phyloP scores from a whole-genome alignment of 2,329 filamentous ascomycete genomes.

The Penicillium sp. region DNA sequence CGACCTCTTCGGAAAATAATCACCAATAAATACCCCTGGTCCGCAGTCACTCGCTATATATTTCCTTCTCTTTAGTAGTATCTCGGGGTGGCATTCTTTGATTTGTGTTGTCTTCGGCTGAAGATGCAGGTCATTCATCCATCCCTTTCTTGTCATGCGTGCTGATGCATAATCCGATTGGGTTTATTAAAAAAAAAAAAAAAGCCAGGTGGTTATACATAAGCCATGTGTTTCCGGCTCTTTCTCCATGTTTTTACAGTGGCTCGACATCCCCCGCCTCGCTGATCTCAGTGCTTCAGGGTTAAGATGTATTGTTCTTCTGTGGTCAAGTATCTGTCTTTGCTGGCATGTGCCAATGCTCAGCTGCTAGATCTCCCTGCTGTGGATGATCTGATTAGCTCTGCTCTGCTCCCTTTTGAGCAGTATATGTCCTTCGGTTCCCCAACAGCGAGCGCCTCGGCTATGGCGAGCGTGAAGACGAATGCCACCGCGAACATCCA shows the following conservation, averaged over 20 bases:
- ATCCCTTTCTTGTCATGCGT: slow-evolving; percentile 15
- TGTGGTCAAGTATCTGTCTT: slow-evolving; percentile 9
- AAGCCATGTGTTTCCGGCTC: slow-evolving; percentile 11
- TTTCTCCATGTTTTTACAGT: not conserved
- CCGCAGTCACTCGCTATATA: slow-evolving; percentile 16
- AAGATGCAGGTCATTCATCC: not conserved
- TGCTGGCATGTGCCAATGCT: slow-evolving; percentile 22
- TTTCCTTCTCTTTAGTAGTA: slow-evolving; percentile 23
- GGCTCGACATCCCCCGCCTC: not conserved
- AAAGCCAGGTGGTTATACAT: slow-evolving; percentile 5
- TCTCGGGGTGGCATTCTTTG: slow-evolving; percentile 17
- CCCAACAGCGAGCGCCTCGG: slow-evolving; percentile 10
- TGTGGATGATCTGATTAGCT: slow-evolving; percentile 19
- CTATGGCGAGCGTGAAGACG: not conserved
- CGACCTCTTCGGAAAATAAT: slow-evolving; percentile 1
- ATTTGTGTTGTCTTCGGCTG: slow-evolving; percentile 1
- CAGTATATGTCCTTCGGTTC: slow-evolving; percentile 19
- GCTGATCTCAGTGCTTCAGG: not conserved
- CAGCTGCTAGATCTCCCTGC: slow-evolving; percentile 20
- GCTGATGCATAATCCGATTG: slow-evolving; percentile 7
- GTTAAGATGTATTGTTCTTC: slow-evolving; percentile 20
- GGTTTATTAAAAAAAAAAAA: not conserved
- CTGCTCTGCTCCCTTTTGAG: slow-evolving; percentile 16
- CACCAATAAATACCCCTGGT: slow-evolving; percentile 7
- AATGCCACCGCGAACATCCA: not conserved